Base-by-base conservation (phyloP, 2,329 filamentous ascomycete species). In the Penicillium sp. region DNA sequence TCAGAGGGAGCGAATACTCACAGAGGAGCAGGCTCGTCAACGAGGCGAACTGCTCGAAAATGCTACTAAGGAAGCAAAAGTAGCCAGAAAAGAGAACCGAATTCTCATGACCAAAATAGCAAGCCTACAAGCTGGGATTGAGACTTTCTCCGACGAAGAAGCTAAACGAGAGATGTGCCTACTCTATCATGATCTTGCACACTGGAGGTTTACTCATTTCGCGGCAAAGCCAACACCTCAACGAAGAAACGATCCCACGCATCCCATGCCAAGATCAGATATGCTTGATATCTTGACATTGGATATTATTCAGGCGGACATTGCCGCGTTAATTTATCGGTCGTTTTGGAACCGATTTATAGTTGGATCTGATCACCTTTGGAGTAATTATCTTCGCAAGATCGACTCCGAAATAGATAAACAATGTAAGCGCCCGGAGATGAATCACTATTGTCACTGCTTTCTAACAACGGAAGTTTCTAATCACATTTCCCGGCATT, bases 161-260 rank as follows among this genome's bases (percentile, higher is more conserved):
- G 53, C 42, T 6, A 29, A 39, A 2, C 43, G 33, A 13, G 44
- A 21, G 15, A 66, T 66, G 58, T 49, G 19, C 1, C 23, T 27
- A 4, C 52, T 70, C 1, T 55, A 55, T 8, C 59, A 61, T 9
- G 43, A 51, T 0, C 33, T 67, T 12, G 48, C 58, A 7, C 15
- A 27, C 5, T 68, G 67, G 66, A 47, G 54, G 9, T 59, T 54
- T 10, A 43, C 41, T 2, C 54, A 59, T 48, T 68, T 61, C 35
- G 25, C 7, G 36, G 9, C 44, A 10, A 21, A 8, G 29, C 4
- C 13, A 33, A 12, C 35, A n/a, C 2, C 6, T 55, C 7, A 35
- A 55, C 13, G 21, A 23, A 21, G 2, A 4, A 44, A 44, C 17
- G 15, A 52, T 19, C 5, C 25, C 8, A 38, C n/a, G 1, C n/a